Base-by-base conservation (phyloP, 2,329 filamentous ascomycete species). In the Fusarium verticillioides region DNA sequence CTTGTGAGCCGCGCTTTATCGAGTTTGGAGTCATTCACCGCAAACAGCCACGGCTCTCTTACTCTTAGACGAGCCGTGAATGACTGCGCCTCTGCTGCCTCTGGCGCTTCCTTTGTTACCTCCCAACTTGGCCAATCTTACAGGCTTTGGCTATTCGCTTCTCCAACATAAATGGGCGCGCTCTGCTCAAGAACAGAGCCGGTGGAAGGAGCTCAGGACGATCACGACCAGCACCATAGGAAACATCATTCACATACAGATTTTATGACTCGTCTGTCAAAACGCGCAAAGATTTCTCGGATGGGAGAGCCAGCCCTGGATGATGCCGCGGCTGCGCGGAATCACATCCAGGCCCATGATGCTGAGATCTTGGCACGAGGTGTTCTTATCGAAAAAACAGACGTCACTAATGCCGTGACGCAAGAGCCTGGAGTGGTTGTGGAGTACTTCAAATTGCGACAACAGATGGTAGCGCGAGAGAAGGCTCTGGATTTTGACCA, bases 401-500 rank as follows among this genome's bases (percentile, higher is more conserved):
- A 68, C 23, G 19, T 19, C 47, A 30, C 40, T 39, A 32, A 68
- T 16, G 32, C 66, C 21, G 32, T 32, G 39, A 37, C 58, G 16
- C 28, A 56, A 19, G 46, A 57, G n/a, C 63, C 71, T 52, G 61
- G 44, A 18, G 46, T 69, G 8, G 56, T 64, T 18, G 74, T 73
- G 13, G 77, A 76, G 23, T 87, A 86, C 66, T 53, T 78, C 16
- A 52, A 60, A 40, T 46, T 77, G 30, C 83, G 84, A 32, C 47
- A 74, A 1, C 70, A 76, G 18, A 52, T 85, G 6, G 61, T 78
- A 26, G 57, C 67, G 7, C 74, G 77, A 6, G 85, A 87, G 69
- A 75, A 72, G 11, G 75, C 75, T 7, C 70, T 85, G 9, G 81
- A 79, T 5, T 87, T 87, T 74, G 85, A 86, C 67, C 78, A 81